A percentile compares a stretch with the other conserved stretches of the same genome.
phyloP scores from a whole-genome alignment of 345 rosid species.

The Pistacia integerrima region DNA sequence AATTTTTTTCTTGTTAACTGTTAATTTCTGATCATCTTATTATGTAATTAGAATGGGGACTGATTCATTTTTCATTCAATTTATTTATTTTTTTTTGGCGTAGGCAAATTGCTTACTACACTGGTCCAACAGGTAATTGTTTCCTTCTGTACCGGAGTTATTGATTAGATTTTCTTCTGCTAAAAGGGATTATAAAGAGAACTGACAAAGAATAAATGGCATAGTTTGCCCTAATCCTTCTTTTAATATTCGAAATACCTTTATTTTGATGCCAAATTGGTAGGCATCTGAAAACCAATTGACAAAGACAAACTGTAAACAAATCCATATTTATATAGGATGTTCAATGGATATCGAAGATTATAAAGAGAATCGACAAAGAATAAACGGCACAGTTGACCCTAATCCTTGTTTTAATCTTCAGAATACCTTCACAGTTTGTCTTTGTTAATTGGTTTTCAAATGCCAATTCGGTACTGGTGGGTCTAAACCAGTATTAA shows the following conservation, averaged over 20 bases:
- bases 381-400: background rate
- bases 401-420: background rate
- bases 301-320: too few relatives aligned
- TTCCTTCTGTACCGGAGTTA: background rate
- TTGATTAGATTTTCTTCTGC: background rate
- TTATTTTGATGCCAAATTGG: too few relatives aligned
- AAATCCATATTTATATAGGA: too few relatives aligned
- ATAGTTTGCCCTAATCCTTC: background rate
- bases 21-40: background rate
- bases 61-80: background rate
- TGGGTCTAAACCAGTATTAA: too few relatives aligned
- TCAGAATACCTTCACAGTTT: background rate
- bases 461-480: background rate
- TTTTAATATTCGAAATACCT: background rate
- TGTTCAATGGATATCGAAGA: too few relatives aligned
- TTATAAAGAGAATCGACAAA: background rate
- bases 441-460: too few relatives aligned
- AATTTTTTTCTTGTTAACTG: background rate
- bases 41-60: background rate
- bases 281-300: too few relatives aligned
- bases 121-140: constrained; percentile 82
- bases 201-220: background rate
- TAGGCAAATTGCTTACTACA: constrained; percentile 87
- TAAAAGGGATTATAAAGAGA: too few relatives aligned
- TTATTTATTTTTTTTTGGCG: constrained; percentile 2